Evolutionary conservation across 306 rosid genomes (phyloP).

Genomic region (Urtica urens): DNA sequence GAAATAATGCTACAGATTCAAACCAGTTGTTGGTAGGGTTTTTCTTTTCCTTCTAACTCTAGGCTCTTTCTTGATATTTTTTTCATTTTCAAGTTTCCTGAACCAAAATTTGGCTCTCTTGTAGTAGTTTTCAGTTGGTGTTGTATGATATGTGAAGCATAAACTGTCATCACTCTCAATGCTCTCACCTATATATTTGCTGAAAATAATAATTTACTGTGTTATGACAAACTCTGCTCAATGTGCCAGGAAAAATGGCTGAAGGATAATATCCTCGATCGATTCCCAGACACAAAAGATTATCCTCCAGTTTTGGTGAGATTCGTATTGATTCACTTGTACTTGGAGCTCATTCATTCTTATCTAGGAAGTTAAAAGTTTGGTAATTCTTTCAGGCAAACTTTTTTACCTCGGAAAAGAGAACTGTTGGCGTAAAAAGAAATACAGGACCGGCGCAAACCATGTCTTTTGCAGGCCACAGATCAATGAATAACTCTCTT

Average conservation of each 20-base stretch:
- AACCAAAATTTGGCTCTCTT: no score
- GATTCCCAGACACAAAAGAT: slow-evolving; percentile 66
- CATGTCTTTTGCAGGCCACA: slow-evolving; percentile 37
- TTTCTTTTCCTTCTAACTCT: no score
- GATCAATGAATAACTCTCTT: slow-evolving; percentile 51
- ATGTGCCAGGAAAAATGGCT: slow-evolving; percentile 85
- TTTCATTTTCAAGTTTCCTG: no score
- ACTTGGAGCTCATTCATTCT: slow-evolving; percentile 15
- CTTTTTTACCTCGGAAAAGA: slow-evolving; percentile 65
- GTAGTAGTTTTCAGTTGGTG: no score
- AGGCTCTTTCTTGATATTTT: no score
- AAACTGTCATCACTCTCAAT: no score
- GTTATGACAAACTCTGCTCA: slow-evolving; percentile 40
- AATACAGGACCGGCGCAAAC: slow-evolving; percentile 34
- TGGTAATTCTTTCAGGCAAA: slow-evolving; percentile 46
- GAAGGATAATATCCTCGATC: slow-evolving; percentile 66
- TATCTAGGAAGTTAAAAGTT: slow-evolving; percentile 10
- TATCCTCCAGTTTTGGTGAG: slow-evolving; percentile 78
- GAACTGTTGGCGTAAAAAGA: slow-evolving; percentile 41
- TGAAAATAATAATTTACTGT: no score
- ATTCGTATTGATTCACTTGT: slow-evolving; percentile 21
- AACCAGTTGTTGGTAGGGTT: slow-evolving; percentile 73
- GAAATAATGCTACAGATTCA: slow-evolving; percentile 39
- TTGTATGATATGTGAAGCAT: no score
- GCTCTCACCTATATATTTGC: no score